Conservation (phyloP, 495 filamentous ascomycete species). For the Cudoniella acicularis region DNA sequence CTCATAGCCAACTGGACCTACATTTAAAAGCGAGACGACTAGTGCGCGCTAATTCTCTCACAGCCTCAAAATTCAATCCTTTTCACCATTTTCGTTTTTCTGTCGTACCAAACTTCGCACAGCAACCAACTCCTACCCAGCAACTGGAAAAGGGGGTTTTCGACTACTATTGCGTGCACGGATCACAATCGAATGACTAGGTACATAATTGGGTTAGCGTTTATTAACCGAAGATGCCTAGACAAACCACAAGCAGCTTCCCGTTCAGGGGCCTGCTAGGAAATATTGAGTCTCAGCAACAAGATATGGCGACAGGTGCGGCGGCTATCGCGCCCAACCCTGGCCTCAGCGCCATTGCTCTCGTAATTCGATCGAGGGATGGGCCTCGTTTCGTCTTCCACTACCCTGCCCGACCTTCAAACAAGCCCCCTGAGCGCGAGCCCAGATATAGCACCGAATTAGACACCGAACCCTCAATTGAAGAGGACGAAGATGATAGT, state of each 20-base stretch:
- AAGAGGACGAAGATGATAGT: conserved; percentile 32
- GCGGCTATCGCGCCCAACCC: not conserved
- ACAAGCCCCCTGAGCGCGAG: conserved; percentile 10
- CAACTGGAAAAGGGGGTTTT: too few species aligned
- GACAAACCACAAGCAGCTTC: too few species aligned
- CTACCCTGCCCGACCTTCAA: conserved; percentile 66
- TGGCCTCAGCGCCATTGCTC: conserved; percentile 63
- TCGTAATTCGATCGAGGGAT: conserved; percentile 77
- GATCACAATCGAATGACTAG: too few species aligned
- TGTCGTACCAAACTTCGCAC: too few species aligned
- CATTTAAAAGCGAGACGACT: not conserved
- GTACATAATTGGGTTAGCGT: too few species aligned
- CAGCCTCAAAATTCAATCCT: not conserved
- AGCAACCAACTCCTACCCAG: not conserved
- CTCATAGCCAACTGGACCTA: not conserved
- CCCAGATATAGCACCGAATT: conserved; percentile 22
- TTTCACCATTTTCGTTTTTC: not conserved
- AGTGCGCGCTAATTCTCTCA: not conserved
- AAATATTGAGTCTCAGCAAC: conserved; percentile 1
- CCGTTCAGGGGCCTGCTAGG: not conserved
- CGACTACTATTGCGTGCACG: too few species aligned
- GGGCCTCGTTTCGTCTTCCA: conserved; percentile 88
- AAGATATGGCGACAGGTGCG: conserved; percentile 1
- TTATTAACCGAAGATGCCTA: too few species aligned
- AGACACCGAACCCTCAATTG: conserved; percentile 25